Evolutionary conservation across 441 rosid species (phyloP).

Genomic region (Adansonia rubrostipa): DNA sequence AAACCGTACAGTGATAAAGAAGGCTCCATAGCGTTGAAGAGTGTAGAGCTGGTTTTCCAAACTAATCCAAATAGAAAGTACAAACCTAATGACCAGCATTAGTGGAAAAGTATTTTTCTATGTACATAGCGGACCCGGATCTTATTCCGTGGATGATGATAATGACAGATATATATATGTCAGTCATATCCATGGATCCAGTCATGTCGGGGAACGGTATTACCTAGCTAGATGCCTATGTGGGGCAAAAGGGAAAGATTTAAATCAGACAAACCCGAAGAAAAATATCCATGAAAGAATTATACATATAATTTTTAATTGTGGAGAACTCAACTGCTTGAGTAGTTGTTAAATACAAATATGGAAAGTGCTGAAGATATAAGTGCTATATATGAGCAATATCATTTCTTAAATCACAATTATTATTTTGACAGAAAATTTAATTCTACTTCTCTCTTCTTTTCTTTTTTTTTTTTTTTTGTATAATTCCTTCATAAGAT

Average conservation of each 20-base stretch:
- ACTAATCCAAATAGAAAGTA: slow-evolving; percentile 22
- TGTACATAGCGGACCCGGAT: slow-evolving; percentile 19
- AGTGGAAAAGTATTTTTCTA: neutral
- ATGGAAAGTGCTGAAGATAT: neutral
- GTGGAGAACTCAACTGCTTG: neutral
- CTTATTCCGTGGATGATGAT: slow-evolving; percentile 5
- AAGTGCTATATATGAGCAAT: neutral
- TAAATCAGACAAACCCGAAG: neutral
- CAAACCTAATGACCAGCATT: slow-evolving; percentile 26
- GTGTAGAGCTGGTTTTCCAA: slow-evolving; percentile 21
- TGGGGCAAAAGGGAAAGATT: neutral
- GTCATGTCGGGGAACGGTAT: neutral
- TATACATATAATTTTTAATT: neutral
- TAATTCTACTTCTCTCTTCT: neutral
- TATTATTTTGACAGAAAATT: neutral
- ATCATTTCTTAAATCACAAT: neutral
- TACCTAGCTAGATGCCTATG: neutral
- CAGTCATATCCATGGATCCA: slow-evolving; percentile 12
- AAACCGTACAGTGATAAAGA: neutral
- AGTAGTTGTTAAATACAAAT: neutral
- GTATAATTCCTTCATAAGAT: neutral
- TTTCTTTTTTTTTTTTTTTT: neutral
- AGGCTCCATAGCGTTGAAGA: slow-evolving; percentile 24
- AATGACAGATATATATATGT: neutral
- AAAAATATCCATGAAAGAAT: neutral